Evolutionary conservation across 331 rosid genomes (phyloP).

Genomic region (Saraca asoca): DNA sequence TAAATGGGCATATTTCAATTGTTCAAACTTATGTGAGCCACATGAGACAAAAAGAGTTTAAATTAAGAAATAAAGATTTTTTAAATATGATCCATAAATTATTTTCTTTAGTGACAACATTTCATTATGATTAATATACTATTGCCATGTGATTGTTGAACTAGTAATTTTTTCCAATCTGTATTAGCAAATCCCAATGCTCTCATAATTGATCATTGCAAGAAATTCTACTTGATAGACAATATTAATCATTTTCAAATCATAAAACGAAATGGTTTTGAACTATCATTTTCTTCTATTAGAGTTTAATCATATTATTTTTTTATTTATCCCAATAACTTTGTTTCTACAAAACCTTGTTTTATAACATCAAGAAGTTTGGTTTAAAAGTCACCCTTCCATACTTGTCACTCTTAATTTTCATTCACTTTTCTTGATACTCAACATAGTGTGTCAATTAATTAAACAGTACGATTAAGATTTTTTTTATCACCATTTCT

Average conservation of each 20-base stretch:
- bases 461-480: background rate
- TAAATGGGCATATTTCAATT: background rate
- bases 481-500: too few species aligned
- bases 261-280: slow-evolving; percentile 1
- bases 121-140: background rate
- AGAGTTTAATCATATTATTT: slow-evolving; percentile 18
- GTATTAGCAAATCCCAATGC: slow-evolving; percentile 30
- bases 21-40: slow-evolving; percentile 10
- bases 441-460: slow-evolving; percentile 12
- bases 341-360: slow-evolving; percentile 35
- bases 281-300: background rate
- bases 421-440: slow-evolving; percentile 23
- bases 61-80: background rate
- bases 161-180: slow-evolving; percentile 21
- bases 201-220: slow-evolving; percentile 35
- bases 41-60: background rate
- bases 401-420: slow-evolving; percentile 32
- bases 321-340: slow-evolving; percentile 31
- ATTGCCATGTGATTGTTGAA: slow-evolving; percentile 34
- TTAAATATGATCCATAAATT: background rate
- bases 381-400: slow-evolving; percentile 41
- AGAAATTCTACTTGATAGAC: background rate
- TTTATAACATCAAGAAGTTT: slow-evolving; percentile 32
- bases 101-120: background rate
- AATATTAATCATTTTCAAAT: slow-evolving; percentile 13